Conservation (phyloP, 192 early-diverging fungal species). For the Umbelopsis vinacea region DNA sequence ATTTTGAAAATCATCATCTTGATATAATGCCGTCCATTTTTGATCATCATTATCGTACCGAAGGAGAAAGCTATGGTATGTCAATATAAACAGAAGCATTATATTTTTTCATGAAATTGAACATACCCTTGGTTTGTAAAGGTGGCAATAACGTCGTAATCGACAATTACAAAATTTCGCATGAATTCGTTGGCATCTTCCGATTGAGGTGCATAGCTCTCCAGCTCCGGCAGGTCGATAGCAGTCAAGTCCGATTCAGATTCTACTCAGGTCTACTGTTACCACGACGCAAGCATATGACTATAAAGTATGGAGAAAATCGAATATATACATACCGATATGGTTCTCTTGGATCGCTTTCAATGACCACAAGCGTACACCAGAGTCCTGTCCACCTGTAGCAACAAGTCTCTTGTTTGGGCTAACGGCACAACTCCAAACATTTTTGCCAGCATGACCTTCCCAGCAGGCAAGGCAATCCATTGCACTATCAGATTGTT, state of each 20-base stretch:
- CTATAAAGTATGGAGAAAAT: background rate
- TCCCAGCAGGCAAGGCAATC: constrained; percentile 76
- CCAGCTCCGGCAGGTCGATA: constrained; percentile 22
- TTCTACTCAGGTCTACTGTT: constrained; percentile 15
- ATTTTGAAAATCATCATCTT: constrained; percentile 46
- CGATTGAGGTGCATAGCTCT: constrained; percentile 26
- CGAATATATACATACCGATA: constrained; percentile 43
- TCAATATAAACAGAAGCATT: constrained; percentile 14
- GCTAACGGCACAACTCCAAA: constrained; percentile 78
- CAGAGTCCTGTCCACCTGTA: constrained; percentile 83
- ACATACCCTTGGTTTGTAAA: constrained; percentile 51
- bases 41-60: constrained; percentile 33
- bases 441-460: constrained; percentile 79
- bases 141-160: constrained; percentile 32
- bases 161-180: constrained; percentile 53
- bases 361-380: constrained; percentile 75
- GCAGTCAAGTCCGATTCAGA: constrained; percentile 37
- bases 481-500: constrained; percentile 28
- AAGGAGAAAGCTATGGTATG: constrained; percentile 46
- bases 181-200: constrained; percentile 40
- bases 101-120: background rate
- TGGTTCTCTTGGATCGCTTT: constrained; percentile 53
- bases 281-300: background rate
- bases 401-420: constrained; percentile 56
- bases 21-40: constrained; percentile 29